Base-by-base conservation (phyloP, 495 filamentous ascomycete species). In the Pseudoneurospora amorphoporcata region DNA sequence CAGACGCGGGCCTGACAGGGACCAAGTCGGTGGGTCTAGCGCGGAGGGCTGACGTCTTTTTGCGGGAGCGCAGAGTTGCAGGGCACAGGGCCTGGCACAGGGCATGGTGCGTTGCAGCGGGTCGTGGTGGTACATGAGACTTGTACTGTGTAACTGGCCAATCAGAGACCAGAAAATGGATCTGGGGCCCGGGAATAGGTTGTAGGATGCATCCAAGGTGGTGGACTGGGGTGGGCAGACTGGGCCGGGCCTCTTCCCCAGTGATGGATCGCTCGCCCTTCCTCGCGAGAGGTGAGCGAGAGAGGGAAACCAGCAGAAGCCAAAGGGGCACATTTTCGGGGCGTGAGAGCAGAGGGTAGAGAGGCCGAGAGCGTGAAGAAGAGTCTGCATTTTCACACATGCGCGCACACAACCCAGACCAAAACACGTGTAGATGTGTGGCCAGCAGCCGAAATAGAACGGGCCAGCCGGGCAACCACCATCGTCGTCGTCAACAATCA, bases 251-350 rank as follows among this genome's bases (percentile, higher is more conserved):
- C 53, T 35, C 53, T 35, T 43, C 53, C 5, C 23, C 37, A 73
- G 70, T 73, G 68, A 81, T 81, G 78, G 78, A 81, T 80, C 72
- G 70, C 41, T 71, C 78, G 79, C 47, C 77, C 79, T 81, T 77
- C 23, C 23, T 23, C 74, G 73, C 77, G 77, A 78, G 76, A 78
- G 76, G 76, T 75, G 77, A 73, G 35, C 35, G 72, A 70, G 75
- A 77, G 72, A 74, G 77, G 39, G 32, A 45, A 41, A 45, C 43
- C 43, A 45, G 43, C 43, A 45, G 42, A 2, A 45, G 43, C 47
- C 9, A 37, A 37, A 69, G 37, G 23, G 68, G 29, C 65, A 47
- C 41, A n/a, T 69, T 69, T 39, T 41, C 58, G 43, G 38, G 53
- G 61, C 32, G 39, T 69, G 71, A 68, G 40, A 45, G 42, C 35